Evolutionary conservation across 2,329 filamentous ascomycete genomes (phyloP), one percentile per base, ranked within the genome.

Genomic region (Pseudocercospora macadamiae): DNA sequence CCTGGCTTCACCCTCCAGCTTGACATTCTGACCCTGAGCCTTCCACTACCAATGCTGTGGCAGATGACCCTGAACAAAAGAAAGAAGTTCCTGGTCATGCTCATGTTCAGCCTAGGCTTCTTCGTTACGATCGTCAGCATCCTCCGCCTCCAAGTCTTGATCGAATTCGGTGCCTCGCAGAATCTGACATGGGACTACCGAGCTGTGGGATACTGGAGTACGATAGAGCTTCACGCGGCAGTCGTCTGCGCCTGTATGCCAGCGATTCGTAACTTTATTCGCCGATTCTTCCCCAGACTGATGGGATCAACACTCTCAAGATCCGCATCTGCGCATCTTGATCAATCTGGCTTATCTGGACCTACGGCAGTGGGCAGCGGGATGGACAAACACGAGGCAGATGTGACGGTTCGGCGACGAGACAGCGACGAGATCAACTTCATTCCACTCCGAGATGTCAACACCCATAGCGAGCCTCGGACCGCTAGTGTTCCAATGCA

Each of bases 31-130:
- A 59, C 64, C 2, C 49, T 68, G 9, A 39, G 42, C 10, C 60
- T 68, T 14, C 66, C 66, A 0, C 54, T 68, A n/a, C 59, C 61
- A 1, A 51, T 57, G 56, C 56, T 64, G 2, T 65, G 61, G 63
- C 54, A 56, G n/a, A 64, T 65, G 61, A 49, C 54, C 8, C 28
- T 65, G 12, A 65, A 65, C 56, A 59, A 55, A 26, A 56, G 59
- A 10, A 65, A 65, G 61, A 65, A 65, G 12, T 60, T 62, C 8
- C 37, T 61, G 28, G 63, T 65, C 34, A 63, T 65, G 55, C 51
- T 65, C 2, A 65, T 65, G 63, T 65, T 64, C 34, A 47, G 36
- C 21, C 48, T 64, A 8, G 63, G 63, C 19, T 62, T 60, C 45
- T 64, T 65, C 30, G 63, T 65, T n/a, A 64, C 61, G 3, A 48